phyloP scores from a whole-genome alignment of 805 yeast species.

The Metschnikowia picachoensis region DNA sequence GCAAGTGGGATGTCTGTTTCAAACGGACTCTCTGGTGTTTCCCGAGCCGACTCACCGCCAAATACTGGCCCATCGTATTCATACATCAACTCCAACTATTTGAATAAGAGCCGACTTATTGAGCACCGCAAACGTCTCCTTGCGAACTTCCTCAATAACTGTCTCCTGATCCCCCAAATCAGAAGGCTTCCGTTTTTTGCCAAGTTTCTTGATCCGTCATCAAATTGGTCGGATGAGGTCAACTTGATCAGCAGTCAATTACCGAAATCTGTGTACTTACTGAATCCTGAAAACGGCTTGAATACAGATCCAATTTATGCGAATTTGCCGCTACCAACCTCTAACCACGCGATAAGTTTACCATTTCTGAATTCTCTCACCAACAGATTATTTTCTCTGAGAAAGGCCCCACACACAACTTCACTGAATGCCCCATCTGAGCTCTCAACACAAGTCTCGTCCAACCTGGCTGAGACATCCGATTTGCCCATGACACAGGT shows the following conservation, averaged over 20 bases:
- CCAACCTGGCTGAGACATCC: constrained; percentile 19
- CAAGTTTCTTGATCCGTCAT: constrained; percentile 80
- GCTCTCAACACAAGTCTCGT: constrained; percentile 5
- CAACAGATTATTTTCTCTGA: constrained; percentile 6
- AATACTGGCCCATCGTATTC: constrained; percentile 18
- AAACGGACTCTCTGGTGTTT: constrained; percentile 1
- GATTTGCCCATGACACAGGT: constrained; percentile 14
- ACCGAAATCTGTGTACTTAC: constrained; percentile 38
- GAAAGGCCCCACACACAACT: background rate
- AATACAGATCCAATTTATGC: constrained; percentile 31
- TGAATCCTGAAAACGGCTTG: constrained; percentile 45
- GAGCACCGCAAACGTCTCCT: constrained; percentile 42
- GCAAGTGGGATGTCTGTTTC: constrained; percentile 4
- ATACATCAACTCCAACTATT: constrained; percentile 40
- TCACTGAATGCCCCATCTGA: constrained; percentile 18
- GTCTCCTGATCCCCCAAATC: constrained; percentile 55
- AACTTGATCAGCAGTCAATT: constrained; percentile 33
- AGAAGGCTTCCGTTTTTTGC: constrained; percentile 59
- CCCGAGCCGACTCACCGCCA: constrained; percentile 8
- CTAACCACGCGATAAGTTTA: constrained; percentile 23
- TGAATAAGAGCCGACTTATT: constrained; percentile 34
- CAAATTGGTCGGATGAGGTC: constrained; percentile 73
- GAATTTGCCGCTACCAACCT: constrained; percentile 32
- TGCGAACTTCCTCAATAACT: constrained; percentile 72
- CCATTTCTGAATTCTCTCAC: constrained; percentile 29